Conservation (phyloP, 1,139 yeast species). For the Saccharomyces hybrid region DNA sequence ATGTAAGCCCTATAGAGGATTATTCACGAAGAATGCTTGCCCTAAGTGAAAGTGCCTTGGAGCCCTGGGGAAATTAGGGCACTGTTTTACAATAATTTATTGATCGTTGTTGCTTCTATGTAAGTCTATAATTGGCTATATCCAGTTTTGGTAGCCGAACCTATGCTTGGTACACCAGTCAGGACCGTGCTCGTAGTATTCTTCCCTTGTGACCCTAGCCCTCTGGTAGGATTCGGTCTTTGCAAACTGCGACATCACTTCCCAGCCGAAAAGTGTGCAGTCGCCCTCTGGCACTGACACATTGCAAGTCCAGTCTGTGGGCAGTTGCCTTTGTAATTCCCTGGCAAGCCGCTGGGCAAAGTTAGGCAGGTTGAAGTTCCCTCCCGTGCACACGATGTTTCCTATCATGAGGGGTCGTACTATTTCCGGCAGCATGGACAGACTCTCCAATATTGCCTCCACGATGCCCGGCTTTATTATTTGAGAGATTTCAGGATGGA, state of each 20-base stretch:
- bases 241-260: constrained; percentile 49
- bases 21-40: not conserved
- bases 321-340: constrained; percentile 60
- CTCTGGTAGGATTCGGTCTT: constrained; percentile 43
- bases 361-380: constrained; percentile 65
- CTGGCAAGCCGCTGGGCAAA: constrained; percentile 51
- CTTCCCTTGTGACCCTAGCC: constrained; percentile 62
- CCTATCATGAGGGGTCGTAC: constrained; percentile 70
- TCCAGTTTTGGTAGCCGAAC: constrained; percentile 51
- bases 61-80: not conserved
- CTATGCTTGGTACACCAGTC: constrained; percentile 65
- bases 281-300: constrained; percentile 39
- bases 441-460: constrained; percentile 65
- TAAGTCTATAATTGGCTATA: constrained; percentile 10
- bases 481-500: constrained; percentile 80
- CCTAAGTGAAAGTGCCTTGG: not conserved
- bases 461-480: constrained; percentile 63
- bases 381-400: constrained; percentile 78
- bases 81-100: too few species aligned
- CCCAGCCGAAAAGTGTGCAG: constrained; percentile 46
- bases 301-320: constrained; percentile 58
- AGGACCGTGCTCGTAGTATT: constrained; percentile 79
- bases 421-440: constrained; percentile 65
- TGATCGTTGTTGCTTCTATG: not conserved
- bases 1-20: not conserved